phyloP scores from a whole-genome alignment of 2,329 filamentous ascomycete genomes.

The Periconia sp. region DNA sequence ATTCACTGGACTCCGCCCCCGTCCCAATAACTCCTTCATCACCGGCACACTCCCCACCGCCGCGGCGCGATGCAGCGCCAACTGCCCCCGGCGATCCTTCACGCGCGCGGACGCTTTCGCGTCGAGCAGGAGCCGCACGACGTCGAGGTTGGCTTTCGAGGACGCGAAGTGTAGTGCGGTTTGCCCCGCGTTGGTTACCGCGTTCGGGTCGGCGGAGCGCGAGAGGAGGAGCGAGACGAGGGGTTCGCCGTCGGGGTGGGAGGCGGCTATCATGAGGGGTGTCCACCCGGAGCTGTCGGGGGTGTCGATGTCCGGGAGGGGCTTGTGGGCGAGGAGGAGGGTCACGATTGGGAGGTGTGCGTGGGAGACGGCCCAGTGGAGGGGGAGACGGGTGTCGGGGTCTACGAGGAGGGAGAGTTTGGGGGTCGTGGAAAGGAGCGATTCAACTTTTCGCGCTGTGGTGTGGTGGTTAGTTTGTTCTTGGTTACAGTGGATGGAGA shows the following conservation, averaged over 20 bases:
- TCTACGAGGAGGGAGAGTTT: slow-evolving; percentile 75
- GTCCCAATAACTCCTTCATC: slow-evolving; percentile 75
- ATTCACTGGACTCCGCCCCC: slow-evolving; percentile 78
- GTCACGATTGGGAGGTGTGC: slow-evolving; percentile 76
- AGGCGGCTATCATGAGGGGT: slow-evolving; percentile 79
- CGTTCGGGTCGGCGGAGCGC: slow-evolving; percentile 71
- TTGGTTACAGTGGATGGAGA: slow-evolving; percentile 6
- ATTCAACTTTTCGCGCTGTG: slow-evolving; percentile 70
- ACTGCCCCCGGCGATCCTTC: slow-evolving; percentile 84
- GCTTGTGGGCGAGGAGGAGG: slow-evolving; percentile 66
- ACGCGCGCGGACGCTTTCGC: slow-evolving; percentile 76
- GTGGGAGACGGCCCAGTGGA: slow-evolving; percentile 92
- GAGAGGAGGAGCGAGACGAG: slow-evolving; percentile 68
- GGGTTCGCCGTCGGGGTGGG: slow-evolving; percentile 66
- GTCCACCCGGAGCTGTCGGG: slow-evolving; percentile 83
- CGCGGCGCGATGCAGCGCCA: slow-evolving; percentile 87
- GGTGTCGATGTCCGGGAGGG: slow-evolving; percentile 63
- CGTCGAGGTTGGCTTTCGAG: slow-evolving; percentile 84
- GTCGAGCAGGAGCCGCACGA: slow-evolving; percentile 74
- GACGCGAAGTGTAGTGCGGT: slow-evolving; percentile 90
- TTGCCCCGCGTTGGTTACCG: slow-evolving; percentile 73
- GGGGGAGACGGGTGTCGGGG: slow-evolving; percentile 82
- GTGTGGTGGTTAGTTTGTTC: slow-evolving; percentile 59
- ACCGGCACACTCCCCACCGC: slow-evolving; percentile 89
- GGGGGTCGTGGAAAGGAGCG: slow-evolving; percentile 74